phyloP scores from a whole-genome alignment of 257 asterid species.

The Solanum lignicaule region DNA sequence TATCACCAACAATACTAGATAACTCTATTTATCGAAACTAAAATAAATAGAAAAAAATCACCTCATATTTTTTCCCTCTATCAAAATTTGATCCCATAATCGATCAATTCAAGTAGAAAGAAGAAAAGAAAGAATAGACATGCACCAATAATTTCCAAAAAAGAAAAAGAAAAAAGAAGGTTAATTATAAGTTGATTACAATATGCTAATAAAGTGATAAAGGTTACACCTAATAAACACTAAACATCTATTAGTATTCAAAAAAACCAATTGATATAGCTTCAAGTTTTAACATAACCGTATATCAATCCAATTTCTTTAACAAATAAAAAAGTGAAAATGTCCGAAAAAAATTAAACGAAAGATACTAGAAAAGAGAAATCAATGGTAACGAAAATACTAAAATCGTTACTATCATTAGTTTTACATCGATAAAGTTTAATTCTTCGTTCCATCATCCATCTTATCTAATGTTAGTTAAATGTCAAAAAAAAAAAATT shows the following conservation, averaged over 20 bases:
- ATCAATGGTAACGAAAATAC: neutral
- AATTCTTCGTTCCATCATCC: neutral
- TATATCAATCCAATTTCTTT: neutral
- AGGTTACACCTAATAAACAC: neutral
- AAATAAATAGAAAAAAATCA: rapidly evolving
- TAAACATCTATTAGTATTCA: neutral
- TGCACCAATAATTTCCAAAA: neutral
- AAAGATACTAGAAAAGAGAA: neutral
- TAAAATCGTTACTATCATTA: neutral
- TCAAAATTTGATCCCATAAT: rapidly evolving
- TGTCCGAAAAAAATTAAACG: neutral
- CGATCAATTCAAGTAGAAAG: neutral
- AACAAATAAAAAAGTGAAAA: neutral
- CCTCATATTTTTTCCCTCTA: rapidly evolving
- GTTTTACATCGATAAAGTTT: neutral
- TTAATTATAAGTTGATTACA: neutral
- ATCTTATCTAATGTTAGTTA: neutral
- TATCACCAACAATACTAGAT: rapidly evolving
- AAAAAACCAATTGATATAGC: neutral
- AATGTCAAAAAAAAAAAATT: neutral
- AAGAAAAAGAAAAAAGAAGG: neutral
- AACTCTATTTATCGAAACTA: neutral
- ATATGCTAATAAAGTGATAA: neutral
- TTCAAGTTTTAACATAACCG: neutral
- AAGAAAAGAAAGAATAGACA: neutral